Conservation (phyloP, 2,329 filamentous ascomycete species). For the Fusarium albidum region DNA sequence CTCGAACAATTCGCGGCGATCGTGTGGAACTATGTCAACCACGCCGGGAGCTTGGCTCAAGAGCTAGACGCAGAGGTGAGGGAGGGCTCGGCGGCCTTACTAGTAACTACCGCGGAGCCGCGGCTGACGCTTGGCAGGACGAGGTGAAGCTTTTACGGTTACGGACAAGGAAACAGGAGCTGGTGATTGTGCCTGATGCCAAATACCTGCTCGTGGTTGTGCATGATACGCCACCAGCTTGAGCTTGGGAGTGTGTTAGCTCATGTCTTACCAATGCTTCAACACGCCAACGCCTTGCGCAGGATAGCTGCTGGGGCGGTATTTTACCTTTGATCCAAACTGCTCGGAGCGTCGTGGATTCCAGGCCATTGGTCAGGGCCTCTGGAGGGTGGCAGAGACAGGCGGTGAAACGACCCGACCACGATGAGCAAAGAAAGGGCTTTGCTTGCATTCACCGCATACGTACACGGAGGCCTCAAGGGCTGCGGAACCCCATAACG, state of each 20-base stretch:
- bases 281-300: conserved; percentile 13
- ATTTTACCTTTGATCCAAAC: not conserved
- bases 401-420: conserved; percentile 16
- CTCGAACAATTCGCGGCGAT: conserved; percentile 78
- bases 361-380: conserved; percentile 17
- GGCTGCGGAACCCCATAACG: conserved; percentile 16
- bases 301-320: conserved; percentile 16
- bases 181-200: conserved; percentile 82
- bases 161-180: conserved; percentile 84
- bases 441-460: conserved; percentile 19
- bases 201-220: conserved; percentile 83
- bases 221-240: conserved; percentile 80
- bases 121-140: conserved; percentile 59
- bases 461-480: conserved; percentile 11
- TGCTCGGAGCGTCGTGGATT: conserved; percentile 8
- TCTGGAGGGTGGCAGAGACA: conserved; percentile 17
- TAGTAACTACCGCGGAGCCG: conserved; percentile 6
- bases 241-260: conserved; percentile 33
- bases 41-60: conserved; percentile 73
- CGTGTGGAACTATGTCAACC: conserved; percentile 79
- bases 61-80: conserved; percentile 75
- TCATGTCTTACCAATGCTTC: conserved; percentile 29
- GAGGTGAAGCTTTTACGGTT: conserved; percentile 79
- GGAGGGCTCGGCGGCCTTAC: not conserved
- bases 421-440: conserved; percentile 7